phyloP scores from a whole-genome alignment of 805 yeast species.

The Starmera amethionina region DNA sequence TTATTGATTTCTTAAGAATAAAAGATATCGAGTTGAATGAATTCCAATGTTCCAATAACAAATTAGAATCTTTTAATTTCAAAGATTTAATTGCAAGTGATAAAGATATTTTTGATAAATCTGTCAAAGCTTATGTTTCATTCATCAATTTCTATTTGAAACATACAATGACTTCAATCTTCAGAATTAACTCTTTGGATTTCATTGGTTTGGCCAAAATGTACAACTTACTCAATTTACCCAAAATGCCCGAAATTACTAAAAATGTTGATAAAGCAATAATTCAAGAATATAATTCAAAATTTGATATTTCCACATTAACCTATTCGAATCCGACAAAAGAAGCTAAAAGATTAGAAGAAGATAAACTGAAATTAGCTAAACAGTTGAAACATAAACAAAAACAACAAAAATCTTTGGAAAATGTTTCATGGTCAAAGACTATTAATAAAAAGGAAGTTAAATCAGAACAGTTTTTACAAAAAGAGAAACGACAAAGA shows the following conservation, averaged over 20 bases:
- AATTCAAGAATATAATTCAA: slow-evolving; percentile 57
- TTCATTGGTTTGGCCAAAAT: slow-evolving; percentile 61
- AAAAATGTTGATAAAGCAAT: slow-evolving; percentile 35
- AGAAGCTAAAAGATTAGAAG: slow-evolving; percentile 54
- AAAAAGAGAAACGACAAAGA: slow-evolving; percentile 59
- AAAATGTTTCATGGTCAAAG: slow-evolving; percentile 24
- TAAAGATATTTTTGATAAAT: slow-evolving; percentile 73
- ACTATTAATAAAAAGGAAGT: slow-evolving; percentile 38
- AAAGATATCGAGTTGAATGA: slow-evolving; percentile 46
- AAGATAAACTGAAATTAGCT: slow-evolving; percentile 25
- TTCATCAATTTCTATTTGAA: slow-evolving; percentile 77
- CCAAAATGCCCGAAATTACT: slow-evolving; percentile 88
- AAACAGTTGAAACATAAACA: slow-evolving; percentile 27
- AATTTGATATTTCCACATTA: slow-evolving; percentile 59
- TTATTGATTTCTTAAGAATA: slow-evolving; percentile 69
- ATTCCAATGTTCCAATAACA: slow-evolving; percentile 12
- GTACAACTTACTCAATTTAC: slow-evolving; percentile 76
- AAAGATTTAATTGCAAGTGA: slow-evolving; percentile 59
- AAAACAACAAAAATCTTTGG: slow-evolving; percentile 19
- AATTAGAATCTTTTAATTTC: slow-evolving; percentile 6
- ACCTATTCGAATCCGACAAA: slow-evolving; percentile 53
- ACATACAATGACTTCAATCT: slow-evolving; percentile 82
- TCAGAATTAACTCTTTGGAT: slow-evolving; percentile 64
- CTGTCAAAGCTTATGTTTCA: slow-evolving; percentile 72
- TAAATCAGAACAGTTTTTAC: slow-evolving; percentile 49